A percentile compares a stretch with the other conserved stretches of the same genome.
Conservation (phyloP, 495 filamentous ascomycete genomes). For the Neurospora sp. region DNA sequence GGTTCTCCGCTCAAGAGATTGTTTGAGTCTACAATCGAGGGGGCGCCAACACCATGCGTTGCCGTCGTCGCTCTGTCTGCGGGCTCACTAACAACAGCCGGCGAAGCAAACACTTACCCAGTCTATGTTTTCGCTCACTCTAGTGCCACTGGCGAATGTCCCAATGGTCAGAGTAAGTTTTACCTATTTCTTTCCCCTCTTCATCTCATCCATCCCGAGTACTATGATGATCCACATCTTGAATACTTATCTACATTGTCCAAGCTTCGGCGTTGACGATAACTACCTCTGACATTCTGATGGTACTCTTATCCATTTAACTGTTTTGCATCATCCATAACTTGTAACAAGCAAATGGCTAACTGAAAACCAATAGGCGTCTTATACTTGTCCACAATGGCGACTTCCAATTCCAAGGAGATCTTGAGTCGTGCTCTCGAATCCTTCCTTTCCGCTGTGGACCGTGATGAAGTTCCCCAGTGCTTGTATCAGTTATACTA, state of each 20-base stretch:
- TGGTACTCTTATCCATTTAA: constrained; percentile 30
- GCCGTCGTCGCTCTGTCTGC: constrained; percentile 63
- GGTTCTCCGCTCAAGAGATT: constrained; percentile 54
- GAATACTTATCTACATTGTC: constrained; percentile 99
- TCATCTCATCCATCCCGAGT: constrained; percentile 10
- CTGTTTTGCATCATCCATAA: constrained; percentile 5
- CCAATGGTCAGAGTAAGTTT: constrained; percentile 72
- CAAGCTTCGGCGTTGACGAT: constrained; percentile 72
- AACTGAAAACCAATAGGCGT: constrained; percentile 49
- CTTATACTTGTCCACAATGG: constrained; percentile 53
- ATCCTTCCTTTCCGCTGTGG: constrained; percentile 37
- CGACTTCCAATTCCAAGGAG: constrained; percentile 24
- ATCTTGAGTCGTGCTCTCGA: constrained; percentile 46
- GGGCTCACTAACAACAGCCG: constrained; percentile 28
- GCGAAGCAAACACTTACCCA: constrained; percentile 34
- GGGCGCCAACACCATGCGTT: constrained; percentile 61
- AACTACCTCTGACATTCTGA: constrained; percentile 89
- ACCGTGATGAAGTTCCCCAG: constrained; percentile 22
- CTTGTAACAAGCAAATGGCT: constrained; percentile 27
- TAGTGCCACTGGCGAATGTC: constrained; percentile 83
- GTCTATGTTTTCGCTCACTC: constrained; percentile 72
- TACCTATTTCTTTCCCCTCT: constrained; percentile 6
- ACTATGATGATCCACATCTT: constrained; percentile 67
- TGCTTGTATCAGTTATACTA: constrained; percentile 56
- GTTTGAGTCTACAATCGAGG: constrained; percentile 65